Percentiles rank a stretch among this genome's conserved stretches.
Conservation (phyloP, 768 basidiomycete genomes). For the Xerocomellus dryophilus region DNA sequence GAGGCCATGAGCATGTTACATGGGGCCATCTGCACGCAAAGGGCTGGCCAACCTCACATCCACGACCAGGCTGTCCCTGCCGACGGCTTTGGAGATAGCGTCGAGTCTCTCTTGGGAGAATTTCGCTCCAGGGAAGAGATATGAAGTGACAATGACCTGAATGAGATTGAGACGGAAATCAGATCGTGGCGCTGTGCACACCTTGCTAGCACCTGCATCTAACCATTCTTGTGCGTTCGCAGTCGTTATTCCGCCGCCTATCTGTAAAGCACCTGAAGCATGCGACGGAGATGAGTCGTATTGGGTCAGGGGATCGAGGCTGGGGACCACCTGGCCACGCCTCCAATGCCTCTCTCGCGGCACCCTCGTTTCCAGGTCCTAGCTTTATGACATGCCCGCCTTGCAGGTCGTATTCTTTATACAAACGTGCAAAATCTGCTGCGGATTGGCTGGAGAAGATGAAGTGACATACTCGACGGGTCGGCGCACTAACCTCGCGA, state of each 20-base stretch:
- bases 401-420: conserved; percentile 59
- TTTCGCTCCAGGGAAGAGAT: conserved; percentile 80
- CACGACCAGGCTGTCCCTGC: conserved; percentile 86
- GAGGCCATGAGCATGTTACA: neutral
- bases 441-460: conserved; percentile 61
- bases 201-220: conserved; percentile 88
- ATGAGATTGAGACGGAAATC: conserved; percentile 6
- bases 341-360: conserved; percentile 78
- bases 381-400: conserved; percentile 98
- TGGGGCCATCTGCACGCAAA: neutral
- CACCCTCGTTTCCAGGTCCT: conserved; percentile 82
- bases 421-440: conserved; percentile 75
- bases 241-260: conserved; percentile 90
- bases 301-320: conserved; percentile 3
- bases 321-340: conserved; percentile 71
- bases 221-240: conserved; percentile 84
- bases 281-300: conserved; percentile 1
- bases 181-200: conserved; percentile 24
- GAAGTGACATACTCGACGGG: neutral
- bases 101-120: conserved; percentile 76
- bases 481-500: conserved; percentile 60
- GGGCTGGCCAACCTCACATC: conserved; percentile 74
- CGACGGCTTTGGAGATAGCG: conserved; percentile 57
- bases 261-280: conserved; percentile 68
- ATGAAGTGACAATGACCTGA: conserved; percentile 97